Evolutionary conservation across 441 rosid species (phyloP).

Genomic region (Arabidopsis hybrid): DNA sequence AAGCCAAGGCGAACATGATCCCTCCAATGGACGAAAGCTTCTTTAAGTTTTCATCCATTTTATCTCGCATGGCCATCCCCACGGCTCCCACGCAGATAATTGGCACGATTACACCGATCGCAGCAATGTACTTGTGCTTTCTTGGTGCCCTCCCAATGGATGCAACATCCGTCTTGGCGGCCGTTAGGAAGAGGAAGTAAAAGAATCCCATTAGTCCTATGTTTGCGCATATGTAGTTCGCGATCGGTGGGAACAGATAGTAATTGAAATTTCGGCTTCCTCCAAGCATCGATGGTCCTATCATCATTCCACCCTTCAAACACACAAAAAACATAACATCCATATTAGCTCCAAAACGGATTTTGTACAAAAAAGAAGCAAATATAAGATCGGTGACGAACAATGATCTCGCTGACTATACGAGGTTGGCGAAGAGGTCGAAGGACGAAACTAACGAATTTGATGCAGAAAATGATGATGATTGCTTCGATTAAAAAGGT

Average conservation of each 20-base stretch:
- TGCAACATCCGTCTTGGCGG: slow-evolving; percentile 63
- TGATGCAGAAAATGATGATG: slow-evolving; percentile 48
- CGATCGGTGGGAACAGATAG: slow-evolving; percentile 47
- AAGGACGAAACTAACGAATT: slow-evolving; percentile 58
- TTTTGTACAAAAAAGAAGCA: not conserved
- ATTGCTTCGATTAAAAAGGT: slow-evolving; percentile 51
- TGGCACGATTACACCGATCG: slow-evolving; percentile 50
- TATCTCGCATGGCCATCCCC: slow-evolving; percentile 38
- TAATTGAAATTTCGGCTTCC: slow-evolving; percentile 44
- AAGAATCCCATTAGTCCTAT: slow-evolving; percentile 62
- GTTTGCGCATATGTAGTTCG: slow-evolving; percentile 52
- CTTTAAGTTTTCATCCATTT: slow-evolving; percentile 46
- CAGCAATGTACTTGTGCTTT: slow-evolving; percentile 52
- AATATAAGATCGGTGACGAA: slow-evolving; percentile 29
- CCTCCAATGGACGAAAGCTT: slow-evolving; percentile 49
- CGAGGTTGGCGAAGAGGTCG: slow-evolving; percentile 73
- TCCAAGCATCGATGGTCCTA: slow-evolving; percentile 80
- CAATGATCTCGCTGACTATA: slow-evolving; percentile 70
- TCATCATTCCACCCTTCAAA: slow-evolving; percentile 67
- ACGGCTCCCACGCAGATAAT: not conserved
- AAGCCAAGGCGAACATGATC: slow-evolving; percentile 42
- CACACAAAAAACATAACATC: not conserved
- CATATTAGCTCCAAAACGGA: not conserved
- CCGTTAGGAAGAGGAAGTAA: slow-evolving; percentile 60
- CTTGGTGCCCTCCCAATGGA: slow-evolving; percentile 51